Base-by-base conservation (phyloP, 257 asterid genomes). In the Verbascum thapsus region DNA sequence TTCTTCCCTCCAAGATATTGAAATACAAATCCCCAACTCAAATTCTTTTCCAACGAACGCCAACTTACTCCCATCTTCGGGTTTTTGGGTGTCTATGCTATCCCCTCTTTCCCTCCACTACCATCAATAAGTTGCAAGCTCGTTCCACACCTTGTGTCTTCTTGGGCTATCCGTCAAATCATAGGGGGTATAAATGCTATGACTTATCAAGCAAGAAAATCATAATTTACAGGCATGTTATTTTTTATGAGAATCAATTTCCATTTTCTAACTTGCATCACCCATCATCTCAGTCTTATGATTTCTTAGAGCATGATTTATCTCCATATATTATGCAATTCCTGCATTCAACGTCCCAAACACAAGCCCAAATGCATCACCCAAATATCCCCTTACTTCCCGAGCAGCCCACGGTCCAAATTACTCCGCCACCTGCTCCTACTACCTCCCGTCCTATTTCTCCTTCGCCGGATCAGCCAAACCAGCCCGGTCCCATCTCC, bases 11-110 rank as follows among this genome's bases (percentile, higher is more conserved):
- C 16, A 23, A 53, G 18, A 3, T 5, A 19, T 4, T 20, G 4
- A 34, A 20, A 15, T 19, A 3, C 17, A 2, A 53, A 7, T 20
- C 37, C 10, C 59, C 59, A 9, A 12, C 35, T 9, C 12, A 23
- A 19, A 26, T 53, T 11, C 11, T 53, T 1, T 53, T 19, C 11
- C 37, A 26, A 20, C 39, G 0, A 37, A 53, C 18, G 13, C n/a
- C n/a, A n/a, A n/a, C n/a, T n/a, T n/a, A n/a, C n/a, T n/a, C n/a
- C n/a, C n/a, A n/a, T n/a, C n/a, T 53, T 8, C 1, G 41, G 3
- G 32, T 53, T 3, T 53, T 53, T 22, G 58, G 58, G 15, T 52
- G 58, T 52, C 22, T 52, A 15, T 52, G 58, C 9, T 52, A 52
- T 11, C 58, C 58, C 13, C 15, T 52, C 0, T 20, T 52, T 23